Base-by-base conservation (phyloP, 1,284 basidiomycete species). In the Mixia osmundae region DNA sequence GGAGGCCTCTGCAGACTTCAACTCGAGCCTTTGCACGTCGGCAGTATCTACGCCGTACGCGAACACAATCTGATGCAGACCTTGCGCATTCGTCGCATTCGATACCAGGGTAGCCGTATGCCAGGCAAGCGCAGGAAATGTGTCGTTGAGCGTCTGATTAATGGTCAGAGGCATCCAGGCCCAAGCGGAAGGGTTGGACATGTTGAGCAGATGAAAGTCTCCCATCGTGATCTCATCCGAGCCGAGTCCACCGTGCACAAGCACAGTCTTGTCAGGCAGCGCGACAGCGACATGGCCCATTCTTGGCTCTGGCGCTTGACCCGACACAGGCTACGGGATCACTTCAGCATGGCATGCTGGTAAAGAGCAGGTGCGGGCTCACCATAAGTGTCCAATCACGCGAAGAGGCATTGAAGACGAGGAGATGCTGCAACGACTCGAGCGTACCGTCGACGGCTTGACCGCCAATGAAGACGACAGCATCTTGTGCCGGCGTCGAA, bases 181-280 rank as follows among this genome's bases (percentile, higher is more conserved):
- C 37, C 41, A 47, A 5, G n/a, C 8, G n/a, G 16, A 25, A 12
- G 38, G 16, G 16, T 8, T 33, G 9, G 18, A 25, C 3, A 45
- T 37, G 37, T 48, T 45, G 19, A 58, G 47, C 15, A 52, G 35
- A 36, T 46, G 46, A 5, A 52, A 38, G 29, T 53, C 50, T 15
- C 44, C 41, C 10, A 50, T 43, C 3, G 48, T 43, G 3, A 27
- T n/a, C n/a, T 42, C 44, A 10, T 46, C 25, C 8, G 28, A 12
- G n/a, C 37, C 38, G 36, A 48, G 25, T 0, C 56, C 56, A 25
- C 56, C 56, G 41, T 54, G 50, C 10, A 58, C 22, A 25, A 56
- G 38, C 29, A 57, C 40, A 10, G 44, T 44, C 19, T 50, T 49
- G 8, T 54, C 50, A 2, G 40, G 8, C 5, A 50, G 49, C 19